These are phyloP conservation scores for Cyberlindnera japonica DNA, from an alignment of 805 yeast genomes.

Conservation along the genomic window DNA sequence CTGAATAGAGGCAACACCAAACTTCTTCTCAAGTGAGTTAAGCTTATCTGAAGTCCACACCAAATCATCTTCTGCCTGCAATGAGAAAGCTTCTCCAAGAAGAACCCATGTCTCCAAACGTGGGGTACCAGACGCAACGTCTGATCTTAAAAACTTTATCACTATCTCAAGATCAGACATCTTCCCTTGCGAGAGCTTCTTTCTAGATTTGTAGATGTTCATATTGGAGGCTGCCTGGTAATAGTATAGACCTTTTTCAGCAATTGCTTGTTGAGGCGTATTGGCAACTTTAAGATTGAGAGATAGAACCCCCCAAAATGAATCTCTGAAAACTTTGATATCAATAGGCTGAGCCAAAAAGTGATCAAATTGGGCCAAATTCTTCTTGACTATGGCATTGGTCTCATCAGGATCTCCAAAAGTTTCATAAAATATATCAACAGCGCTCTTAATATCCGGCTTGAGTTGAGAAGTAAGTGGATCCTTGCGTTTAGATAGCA, in stretches of 20 bases:
- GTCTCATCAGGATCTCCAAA: slow-evolving; percentile 59
- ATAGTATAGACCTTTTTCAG: slow-evolving; percentile 59
- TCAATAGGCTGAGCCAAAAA: slow-evolving; percentile 47
- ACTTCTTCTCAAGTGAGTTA: slow-evolving; percentile 57
- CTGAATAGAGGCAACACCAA: slow-evolving; percentile 59
- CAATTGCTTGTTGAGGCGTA: slow-evolving; percentile 35
- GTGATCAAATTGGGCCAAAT: slow-evolving; percentile 41
- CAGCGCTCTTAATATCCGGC: slow-evolving; percentile 64
- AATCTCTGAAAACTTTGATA: slow-evolving; percentile 41
- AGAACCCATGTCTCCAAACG: slow-evolving; percentile 85
- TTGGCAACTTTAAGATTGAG: slow-evolving; percentile 31
- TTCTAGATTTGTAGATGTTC: slow-evolving; percentile 62
- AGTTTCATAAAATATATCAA: slow-evolving; percentile 69
- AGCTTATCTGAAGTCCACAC: slow-evolving; percentile 90
- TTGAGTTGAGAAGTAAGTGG: slow-evolving; percentile 59
- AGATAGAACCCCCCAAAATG: slow-evolving; percentile 47
- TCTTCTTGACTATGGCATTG: slow-evolving; percentile 41
- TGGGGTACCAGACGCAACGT: slow-evolving; percentile 60
- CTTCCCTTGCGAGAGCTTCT: slow-evolving; percentile 75
- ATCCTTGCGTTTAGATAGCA: slow-evolving; percentile 53
- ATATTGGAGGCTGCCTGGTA: slow-evolving; percentile 65
- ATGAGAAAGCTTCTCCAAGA: slow-evolving; percentile 75
- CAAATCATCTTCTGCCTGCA: slow-evolving; percentile 80
- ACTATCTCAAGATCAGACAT: slow-evolving; percentile 79
- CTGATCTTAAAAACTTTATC: slow-evolving; percentile 58